A percentile compares a stretch with the other conserved stretches of the same genome.
These are phyloP conservation scores for Triticum urartu DNA, from an alignment of 176 grass and related monocot genomes.

Conservation along the genomic window DNA sequence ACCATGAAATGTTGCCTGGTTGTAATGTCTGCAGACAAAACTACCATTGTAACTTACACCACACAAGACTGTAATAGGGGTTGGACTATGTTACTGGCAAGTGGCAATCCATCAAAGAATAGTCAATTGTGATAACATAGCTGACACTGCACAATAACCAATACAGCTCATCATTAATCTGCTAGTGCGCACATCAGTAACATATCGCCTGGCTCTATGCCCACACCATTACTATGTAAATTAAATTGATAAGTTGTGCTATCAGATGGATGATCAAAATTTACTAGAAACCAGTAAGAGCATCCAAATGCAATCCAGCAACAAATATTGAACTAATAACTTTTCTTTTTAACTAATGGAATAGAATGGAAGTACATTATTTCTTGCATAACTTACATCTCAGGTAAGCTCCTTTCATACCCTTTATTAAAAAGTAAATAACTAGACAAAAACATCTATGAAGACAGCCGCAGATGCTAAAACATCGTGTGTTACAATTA, in stretches of 20 bases:
- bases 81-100: background rate
- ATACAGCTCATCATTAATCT: background rate
- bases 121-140: background rate
- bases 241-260: conserved; percentile 5
- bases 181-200: background rate
- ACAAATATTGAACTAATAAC: background rate
- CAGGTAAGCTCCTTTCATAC: conserved; percentile 3
- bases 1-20: background rate
- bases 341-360: conserved; percentile 17
- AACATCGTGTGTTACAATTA: conserved; percentile 26
- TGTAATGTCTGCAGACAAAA: conserved; percentile 1
- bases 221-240: conserved; percentile 1
- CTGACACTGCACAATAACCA: background rate
- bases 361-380: conserved; percentile 33
- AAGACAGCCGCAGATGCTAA: background rate
- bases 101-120: background rate
- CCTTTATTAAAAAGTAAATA: conserved; percentile 18
- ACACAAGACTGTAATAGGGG: background rate
- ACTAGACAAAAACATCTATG: conserved; percentile 2
- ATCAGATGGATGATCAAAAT: background rate
- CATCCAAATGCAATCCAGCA: background rate
- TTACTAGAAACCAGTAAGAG: conserved; percentile 9
- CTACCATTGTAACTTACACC: conserved; percentile 2
- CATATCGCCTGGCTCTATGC: background rate
- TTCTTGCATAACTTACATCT: conserved; percentile 36